A percentile compares a stretch with the other conserved stretches of the same genome.
Conservation (phyloP, 805 yeast species). For the Candida patagonica region DNA sequence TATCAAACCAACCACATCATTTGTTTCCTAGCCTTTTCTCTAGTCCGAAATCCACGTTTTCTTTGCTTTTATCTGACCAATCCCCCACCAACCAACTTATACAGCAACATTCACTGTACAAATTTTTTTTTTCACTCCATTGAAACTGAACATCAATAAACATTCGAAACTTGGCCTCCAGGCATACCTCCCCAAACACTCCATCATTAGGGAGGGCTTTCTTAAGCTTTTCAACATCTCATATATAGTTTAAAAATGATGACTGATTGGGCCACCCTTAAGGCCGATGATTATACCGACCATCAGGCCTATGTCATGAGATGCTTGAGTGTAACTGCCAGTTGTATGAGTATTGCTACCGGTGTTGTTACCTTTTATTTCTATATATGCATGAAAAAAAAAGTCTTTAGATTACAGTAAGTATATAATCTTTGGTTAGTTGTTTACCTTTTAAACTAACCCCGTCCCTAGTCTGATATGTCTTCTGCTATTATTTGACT, state of each 20-base stretch:
- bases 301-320: conserved; percentile 24
- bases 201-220: neutral
- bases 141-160: neutral
- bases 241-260: neutral
- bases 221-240: too few species aligned
- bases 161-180: neutral
- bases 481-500: conserved; percentile 61
- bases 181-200: neutral
- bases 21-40: neutral
- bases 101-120: too few species aligned
- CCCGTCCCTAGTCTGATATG: conserved; percentile 37
- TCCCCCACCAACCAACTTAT: neutral
- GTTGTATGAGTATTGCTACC: conserved; percentile 39
- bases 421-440: neutral
- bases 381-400: conserved; percentile 26
- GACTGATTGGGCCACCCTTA: conserved; percentile 8
- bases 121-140: too few species aligned
- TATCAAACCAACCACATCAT: too few species aligned
- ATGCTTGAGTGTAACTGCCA: conserved; percentile 39
- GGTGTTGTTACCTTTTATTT: conserved; percentile 57
- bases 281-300: conserved; percentile 13
- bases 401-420: conserved; percentile 25
- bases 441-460: neutral
- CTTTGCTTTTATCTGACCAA: neutral
- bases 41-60: neutral